Evolutionary conservation across 306 rosid species (phyloP).

Genomic region (Cercis canadensis): DNA sequence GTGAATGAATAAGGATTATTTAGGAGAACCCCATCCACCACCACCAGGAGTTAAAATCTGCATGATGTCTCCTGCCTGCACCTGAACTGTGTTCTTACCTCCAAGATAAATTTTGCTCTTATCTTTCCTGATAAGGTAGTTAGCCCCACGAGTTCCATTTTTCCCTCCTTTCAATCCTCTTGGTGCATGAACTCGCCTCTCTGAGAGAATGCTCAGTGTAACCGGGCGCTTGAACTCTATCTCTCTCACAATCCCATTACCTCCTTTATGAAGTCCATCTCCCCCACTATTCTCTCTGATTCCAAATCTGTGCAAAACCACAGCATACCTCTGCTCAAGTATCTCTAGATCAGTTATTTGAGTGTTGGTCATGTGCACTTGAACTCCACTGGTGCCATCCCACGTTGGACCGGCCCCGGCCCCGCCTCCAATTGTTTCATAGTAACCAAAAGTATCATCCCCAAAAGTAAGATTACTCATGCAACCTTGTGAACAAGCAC

Average conservation of each 20-base stretch:
- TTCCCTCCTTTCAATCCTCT: conserved; percentile 88
- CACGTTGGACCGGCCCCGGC: conserved; percentile 95
- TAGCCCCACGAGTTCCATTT: conserved; percentile 81
- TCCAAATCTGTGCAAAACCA: conserved; percentile 74
- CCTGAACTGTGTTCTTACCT: conserved; percentile 77
- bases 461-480: conserved; percentile 98
- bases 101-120: conserved; percentile 73
- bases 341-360: conserved; percentile 95
- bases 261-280: conserved; percentile 74
- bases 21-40: conserved; percentile 85
- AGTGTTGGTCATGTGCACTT: conserved; percentile 97
- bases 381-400: conserved; percentile 94
- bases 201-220: conserved; percentile 85
- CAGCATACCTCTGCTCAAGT: conserved; percentile 92
- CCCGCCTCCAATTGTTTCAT: conserved; percentile 97
- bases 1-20: no score
- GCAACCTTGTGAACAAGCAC: conserved; percentile 98
- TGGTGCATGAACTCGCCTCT: conserved; percentile 90
- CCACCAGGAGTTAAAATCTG: conserved; percentile 96
- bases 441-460: conserved; percentile 86
- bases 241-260: conserved; percentile 88
- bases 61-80: conserved; percentile 79
- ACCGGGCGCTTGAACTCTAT: conserved; percentile 78
- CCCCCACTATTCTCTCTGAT: conserved; percentile 87
- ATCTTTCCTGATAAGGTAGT: conserved; percentile 75